Conservation (phyloP, 257 asterid genomes). For the Solanum stenotomum region DNA sequence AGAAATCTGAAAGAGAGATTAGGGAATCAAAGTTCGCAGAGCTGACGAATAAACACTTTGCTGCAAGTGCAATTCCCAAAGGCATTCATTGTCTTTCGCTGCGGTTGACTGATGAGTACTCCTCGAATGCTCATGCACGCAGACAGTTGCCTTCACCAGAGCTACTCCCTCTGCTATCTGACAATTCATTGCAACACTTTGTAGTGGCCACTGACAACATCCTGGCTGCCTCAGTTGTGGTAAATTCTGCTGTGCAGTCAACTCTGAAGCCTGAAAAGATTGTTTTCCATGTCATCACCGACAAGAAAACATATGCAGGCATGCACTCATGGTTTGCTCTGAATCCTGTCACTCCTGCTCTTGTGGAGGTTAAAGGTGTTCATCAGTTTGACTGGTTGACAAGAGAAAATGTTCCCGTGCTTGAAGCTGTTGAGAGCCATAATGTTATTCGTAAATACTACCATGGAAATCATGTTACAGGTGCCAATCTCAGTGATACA, state of each 20-base stretch:
- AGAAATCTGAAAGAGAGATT: conserved; percentile 66
- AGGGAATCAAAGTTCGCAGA: conserved; percentile 78
- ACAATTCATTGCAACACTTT: conserved; percentile 75
- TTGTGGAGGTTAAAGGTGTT: conserved; percentile 87
- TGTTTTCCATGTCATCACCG: conserved; percentile 94
- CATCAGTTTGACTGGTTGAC: conserved; percentile 99
- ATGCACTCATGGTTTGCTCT: conserved; percentile 99
- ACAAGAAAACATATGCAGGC: conserved; percentile 96
- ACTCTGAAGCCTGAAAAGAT: conserved; percentile 66
- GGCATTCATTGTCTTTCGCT: conserved; percentile 85
- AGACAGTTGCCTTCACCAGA: conserved; percentile 93
- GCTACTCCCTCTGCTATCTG: conserved; percentile 76
- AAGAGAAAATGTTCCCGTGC: conserved; percentile 94
- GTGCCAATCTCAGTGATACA: conserved; percentile 73
- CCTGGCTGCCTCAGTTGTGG: conserved; percentile 95
- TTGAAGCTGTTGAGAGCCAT: conserved; percentile 92
- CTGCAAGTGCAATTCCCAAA: conserved; percentile 93
- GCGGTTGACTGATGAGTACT: conserved; percentile 89
- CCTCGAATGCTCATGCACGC: conserved; percentile 97
- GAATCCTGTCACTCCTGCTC: conserved; percentile 74
- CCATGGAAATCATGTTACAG: conserved; percentile 84
- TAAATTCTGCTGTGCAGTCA: conserved; percentile 76
- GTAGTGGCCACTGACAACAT: conserved; percentile 92
- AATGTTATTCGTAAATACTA: conserved; percentile 67
- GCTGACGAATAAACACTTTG: conserved; percentile 81